Evolutionary conservation across 805 yeast genomes (phyloP), one percentile per base, ranked within the genome.

Genomic region (Maudiozyma saulgeensis): DNA sequence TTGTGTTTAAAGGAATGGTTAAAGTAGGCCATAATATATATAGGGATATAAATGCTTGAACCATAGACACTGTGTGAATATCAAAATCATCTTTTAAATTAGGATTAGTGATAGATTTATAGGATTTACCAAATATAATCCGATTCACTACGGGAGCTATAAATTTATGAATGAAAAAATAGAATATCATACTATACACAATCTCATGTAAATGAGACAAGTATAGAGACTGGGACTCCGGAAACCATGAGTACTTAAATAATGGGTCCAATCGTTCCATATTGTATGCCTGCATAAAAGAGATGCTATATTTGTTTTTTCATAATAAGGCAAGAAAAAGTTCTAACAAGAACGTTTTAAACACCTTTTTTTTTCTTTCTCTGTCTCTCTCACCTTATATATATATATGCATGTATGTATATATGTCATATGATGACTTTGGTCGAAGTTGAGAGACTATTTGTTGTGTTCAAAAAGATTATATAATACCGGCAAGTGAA

Each of bases 21-120:
- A 74, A 69, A 63, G 83, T 79, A 6, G 95, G 95, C 44, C 79
- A 61, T 32, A 85, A 73, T 8, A 79, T 61, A 8, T 63, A 62
- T 25, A 87, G 68, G 11, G 96, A 81, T 6, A 86, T 53, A 1
- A 87, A 43, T 45, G 93, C 80, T 66, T 93, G 97, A 18, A 89
- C 78, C 79, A 86, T 81, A 2, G 97, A 83, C 3, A 88, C 96
- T 12, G 86, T 75, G 66, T 93, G 98, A 57, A 90, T 86, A 66
- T 93, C 96, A 63, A 87, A 93, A 64, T 91, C 88, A 53, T 81
- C 58, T 62, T 74, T 77, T 40, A 75, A 72, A 57, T 78, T 78
- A 23, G 60, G 54, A 42, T 68, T 66, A 41, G 63, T 55, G 43
- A 79, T 67, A 3, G 64, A 56, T 6, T 76, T 74, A 68, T 89